Conservation (phyloP, 2,329 filamentous ascomycete species). For the Ophiostoma fasciatum region DNA sequence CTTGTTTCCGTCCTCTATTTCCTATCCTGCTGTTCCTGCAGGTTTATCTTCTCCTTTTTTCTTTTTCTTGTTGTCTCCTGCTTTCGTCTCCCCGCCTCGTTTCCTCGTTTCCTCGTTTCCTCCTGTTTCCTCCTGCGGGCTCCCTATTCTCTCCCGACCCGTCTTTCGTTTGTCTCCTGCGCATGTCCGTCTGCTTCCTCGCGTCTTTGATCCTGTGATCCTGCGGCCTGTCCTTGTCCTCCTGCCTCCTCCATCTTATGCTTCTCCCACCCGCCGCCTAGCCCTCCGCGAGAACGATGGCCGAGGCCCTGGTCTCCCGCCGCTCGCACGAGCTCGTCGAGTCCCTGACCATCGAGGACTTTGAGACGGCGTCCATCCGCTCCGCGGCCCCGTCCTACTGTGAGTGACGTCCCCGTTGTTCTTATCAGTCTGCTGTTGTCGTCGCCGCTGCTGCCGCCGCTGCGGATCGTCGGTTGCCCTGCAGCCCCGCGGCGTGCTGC, state of each 20-base stretch:
- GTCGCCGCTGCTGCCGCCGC: not conserved
- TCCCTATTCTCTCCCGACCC: not conserved
- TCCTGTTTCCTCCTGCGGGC: not conserved
- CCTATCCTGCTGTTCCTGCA: too few relatives aligned
- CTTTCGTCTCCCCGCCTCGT: not conserved
- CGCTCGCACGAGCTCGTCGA: slow-evolving; percentile 9
- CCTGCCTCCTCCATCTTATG: too few relatives aligned
- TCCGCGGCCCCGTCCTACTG: slow-evolving; percentile 55
- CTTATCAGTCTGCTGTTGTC: slow-evolving; percentile 1
- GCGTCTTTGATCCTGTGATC: too few relatives aligned
- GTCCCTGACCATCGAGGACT: slow-evolving; percentile 33
- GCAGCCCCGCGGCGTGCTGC: not conserved
- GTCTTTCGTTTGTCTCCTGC: not conserved
- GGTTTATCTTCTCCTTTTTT: not conserved
- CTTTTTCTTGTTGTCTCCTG: not conserved
- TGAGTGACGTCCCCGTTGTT: slow-evolving; percentile 21
- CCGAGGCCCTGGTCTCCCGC: slow-evolving; percentile 4
- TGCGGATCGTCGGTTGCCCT: slow-evolving; percentile 1
- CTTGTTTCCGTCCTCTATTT: not conserved
- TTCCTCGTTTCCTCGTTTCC: not conserved
- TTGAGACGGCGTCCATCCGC: slow-evolving; percentile 51
- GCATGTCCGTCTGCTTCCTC: not conserved
- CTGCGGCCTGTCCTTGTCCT: too few relatives aligned
- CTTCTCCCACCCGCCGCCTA: too few relatives aligned
- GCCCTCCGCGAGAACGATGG: slow-evolving; percentile 1